Evolutionary conservation across 306 rosid genomes (phyloP).

Genomic region (Erythrophleum fordii): DNA sequence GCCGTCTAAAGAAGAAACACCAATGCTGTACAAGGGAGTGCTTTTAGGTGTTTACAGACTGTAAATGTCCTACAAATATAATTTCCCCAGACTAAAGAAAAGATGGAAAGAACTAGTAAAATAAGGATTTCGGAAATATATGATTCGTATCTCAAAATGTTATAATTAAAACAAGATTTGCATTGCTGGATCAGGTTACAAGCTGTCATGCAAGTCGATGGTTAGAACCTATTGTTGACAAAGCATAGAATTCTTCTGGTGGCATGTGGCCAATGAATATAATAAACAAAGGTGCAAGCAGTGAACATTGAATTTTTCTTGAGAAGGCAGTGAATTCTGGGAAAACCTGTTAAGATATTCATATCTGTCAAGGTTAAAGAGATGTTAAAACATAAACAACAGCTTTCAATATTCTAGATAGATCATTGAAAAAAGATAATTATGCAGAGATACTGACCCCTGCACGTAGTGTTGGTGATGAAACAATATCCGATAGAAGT

Average conservation of each 20-base stretch:
- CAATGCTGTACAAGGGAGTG: background rate
- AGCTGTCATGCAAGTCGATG: background rate
- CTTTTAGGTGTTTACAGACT: conserved; percentile 15
- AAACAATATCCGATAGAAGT: conserved; percentile 84
- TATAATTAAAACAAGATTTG: background rate
- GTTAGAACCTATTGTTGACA: background rate
- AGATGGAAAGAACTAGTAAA: conserved; percentile 24
- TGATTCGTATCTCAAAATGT: background rate
- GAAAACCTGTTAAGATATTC: no score
- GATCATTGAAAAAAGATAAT: conserved; percentile 10
- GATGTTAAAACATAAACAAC: background rate
- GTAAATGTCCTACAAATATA: background rate
- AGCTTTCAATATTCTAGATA: background rate
- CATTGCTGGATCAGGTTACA: background rate
- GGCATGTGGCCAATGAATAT: background rate
- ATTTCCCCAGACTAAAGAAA: conserved; percentile 8
- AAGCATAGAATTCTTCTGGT: background rate
- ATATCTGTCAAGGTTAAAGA: background rate
- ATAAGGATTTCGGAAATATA: conserved; percentile 7
- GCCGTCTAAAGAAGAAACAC: conserved; percentile 37
- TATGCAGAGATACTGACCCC: conserved; percentile 72
- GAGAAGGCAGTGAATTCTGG: background rate
- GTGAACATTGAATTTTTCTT: conserved; percentile 6
- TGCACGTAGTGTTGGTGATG: conserved; percentile 87
- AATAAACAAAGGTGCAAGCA: background rate